phyloP scores from a whole-genome alignment of 1,284 basidiomycete genomes.

The Abortiporus biennis region DNA sequence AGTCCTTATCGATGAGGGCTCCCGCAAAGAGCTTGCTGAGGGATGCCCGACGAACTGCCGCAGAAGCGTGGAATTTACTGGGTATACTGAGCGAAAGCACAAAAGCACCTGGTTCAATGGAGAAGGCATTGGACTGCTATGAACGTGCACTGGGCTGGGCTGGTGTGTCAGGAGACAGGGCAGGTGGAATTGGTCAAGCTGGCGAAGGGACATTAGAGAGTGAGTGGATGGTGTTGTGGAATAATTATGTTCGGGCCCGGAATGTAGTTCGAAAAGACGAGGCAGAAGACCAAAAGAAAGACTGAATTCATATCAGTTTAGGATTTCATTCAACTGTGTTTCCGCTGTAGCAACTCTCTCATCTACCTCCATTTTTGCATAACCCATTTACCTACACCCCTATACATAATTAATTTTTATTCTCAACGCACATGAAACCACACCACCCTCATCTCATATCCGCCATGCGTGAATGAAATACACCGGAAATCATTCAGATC shows the following conservation, averaged over 20 bases:
- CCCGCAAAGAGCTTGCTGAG: slow-evolving; percentile 58
- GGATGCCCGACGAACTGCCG: slow-evolving; percentile 64
- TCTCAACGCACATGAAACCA: too few species aligned
- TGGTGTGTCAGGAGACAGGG: slow-evolving; percentile 34
- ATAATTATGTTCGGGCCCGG: slow-evolving; percentile 39
- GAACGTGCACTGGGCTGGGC: slow-evolving; percentile 62
- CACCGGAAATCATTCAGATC: too few species aligned
- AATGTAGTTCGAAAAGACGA: slow-evolving; percentile 15
- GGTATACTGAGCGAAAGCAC: slow-evolving; percentile 39
- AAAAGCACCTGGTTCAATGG: slow-evolving; percentile 26
- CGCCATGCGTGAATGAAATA: too few species aligned
- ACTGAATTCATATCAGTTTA: background rate
- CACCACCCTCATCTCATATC: too few species aligned
- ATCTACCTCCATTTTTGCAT: too few species aligned
- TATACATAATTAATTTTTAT: too few species aligned
- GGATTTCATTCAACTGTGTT: too few species aligned
- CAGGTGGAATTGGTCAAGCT: slow-evolving; percentile 31
- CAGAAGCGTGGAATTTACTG: slow-evolving; percentile 62
- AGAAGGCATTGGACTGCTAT: slow-evolving; percentile 46
- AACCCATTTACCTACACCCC: too few species aligned
- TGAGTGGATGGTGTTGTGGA: slow-evolving; percentile 52
- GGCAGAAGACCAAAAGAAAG: too few species aligned
- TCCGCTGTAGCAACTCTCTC: too few species aligned
- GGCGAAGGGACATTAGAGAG: slow-evolving; percentile 46
- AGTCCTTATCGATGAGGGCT: slow-evolving; percentile 43